Conservation (phyloP, 192 early-diverging fungal genomes). For the Entrophospora sp. region DNA sequence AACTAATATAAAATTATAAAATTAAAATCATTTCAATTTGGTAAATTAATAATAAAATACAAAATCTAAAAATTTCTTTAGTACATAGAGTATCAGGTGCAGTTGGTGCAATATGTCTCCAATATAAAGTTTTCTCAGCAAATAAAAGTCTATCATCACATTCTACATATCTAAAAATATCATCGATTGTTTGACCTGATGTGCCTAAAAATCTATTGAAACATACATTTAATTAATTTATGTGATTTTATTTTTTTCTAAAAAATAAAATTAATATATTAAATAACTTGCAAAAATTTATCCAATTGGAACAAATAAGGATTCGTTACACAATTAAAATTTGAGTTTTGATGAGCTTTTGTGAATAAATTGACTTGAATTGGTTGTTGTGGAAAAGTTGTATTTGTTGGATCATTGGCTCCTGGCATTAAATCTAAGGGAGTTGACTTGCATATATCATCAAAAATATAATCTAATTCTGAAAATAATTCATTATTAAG, state of each 20-base stretch:
- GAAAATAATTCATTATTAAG: slow-evolving; percentile 41
- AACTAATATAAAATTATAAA: slow-evolving; percentile 40
- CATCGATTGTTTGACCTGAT: slow-evolving; percentile 84
- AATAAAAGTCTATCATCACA: slow-evolving; percentile 55
- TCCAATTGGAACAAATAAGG: slow-evolving; percentile 69
- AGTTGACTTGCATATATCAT: slow-evolving; percentile 51
- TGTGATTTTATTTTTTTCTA: background rate
- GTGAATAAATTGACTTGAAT: slow-evolving; percentile 66
- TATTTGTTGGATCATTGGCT: slow-evolving; percentile 61
- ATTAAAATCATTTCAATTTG: no score
- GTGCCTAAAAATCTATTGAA: slow-evolving; percentile 62
- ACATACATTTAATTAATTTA: background rate
- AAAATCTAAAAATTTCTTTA: slow-evolving; percentile 14
- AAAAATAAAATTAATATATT: background rate
- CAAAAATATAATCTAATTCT: slow-evolving; percentile 57
- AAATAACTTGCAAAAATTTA: slow-evolving; percentile 41
- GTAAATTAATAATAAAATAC: no score
- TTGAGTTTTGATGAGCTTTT: slow-evolving; percentile 46
- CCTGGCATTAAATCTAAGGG: slow-evolving; percentile 81
- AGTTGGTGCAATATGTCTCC: slow-evolving; percentile 86
- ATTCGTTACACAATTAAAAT: slow-evolving; percentile 68
- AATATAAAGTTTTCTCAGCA: slow-evolving; percentile 61
- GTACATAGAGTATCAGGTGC: slow-evolving; percentile 92
- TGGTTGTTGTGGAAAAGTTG: slow-evolving; percentile 81
- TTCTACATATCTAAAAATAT: slow-evolving; percentile 63